Percentiles rank a stretch among this genome's conserved stretches.
Evolutionary conservation across 768 basidiomycete genomes (phyloP).

Genomic region (Rossbeevera mucosa): DNA sequence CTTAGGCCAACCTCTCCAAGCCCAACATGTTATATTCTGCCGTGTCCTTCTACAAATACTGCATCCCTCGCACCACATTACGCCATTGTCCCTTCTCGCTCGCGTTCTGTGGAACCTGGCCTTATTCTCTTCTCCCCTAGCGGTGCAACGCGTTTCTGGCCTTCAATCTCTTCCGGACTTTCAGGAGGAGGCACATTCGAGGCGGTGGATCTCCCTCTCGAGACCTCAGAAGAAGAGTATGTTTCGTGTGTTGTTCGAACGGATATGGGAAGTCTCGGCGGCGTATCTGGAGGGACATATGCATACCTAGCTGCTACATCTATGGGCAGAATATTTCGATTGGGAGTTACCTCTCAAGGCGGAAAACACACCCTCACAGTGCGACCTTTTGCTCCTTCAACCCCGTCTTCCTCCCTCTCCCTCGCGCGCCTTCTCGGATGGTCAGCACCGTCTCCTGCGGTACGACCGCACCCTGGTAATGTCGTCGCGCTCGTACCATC

Average conservation of each 20-base stretch:
- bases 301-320: slow-evolving; percentile 64
- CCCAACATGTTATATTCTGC: slow-evolving; percentile 80
- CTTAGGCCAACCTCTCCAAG: slow-evolving; percentile 51
- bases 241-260: slow-evolving; percentile 64
- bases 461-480: slow-evolving; percentile 50
- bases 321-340: slow-evolving; percentile 58
- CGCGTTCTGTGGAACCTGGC: slow-evolving; percentile 62
- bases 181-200: slow-evolving; percentile 69
- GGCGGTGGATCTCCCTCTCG: slow-evolving; percentile 42
- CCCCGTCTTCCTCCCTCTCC: slow-evolving; percentile 39
- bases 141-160: slow-evolving; percentile 83
- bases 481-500: slow-evolving; percentile 57
- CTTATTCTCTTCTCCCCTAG: slow-evolving; percentile 69
- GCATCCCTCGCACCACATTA: slow-evolving; percentile 48
- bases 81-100: slow-evolving; percentile 60
- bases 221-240: slow-evolving; percentile 46
- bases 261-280: slow-evolving; percentile 43
- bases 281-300: slow-evolving; percentile 6
- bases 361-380: slow-evolving; percentile 60
- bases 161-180: slow-evolving; percentile 77
- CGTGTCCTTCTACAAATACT: slow-evolving; percentile 56
- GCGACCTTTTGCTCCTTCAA: slow-evolving; percentile 54
- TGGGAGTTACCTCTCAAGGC: slow-evolving; percentile 60
- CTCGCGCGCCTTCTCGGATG: slow-evolving; percentile 41
- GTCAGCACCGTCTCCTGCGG: slow-evolving; percentile 35